Evolutionary conservation across 176 grass and related monocot genomes (phyloP).

Genomic region (Cenchrus fungigraminus): DNA sequence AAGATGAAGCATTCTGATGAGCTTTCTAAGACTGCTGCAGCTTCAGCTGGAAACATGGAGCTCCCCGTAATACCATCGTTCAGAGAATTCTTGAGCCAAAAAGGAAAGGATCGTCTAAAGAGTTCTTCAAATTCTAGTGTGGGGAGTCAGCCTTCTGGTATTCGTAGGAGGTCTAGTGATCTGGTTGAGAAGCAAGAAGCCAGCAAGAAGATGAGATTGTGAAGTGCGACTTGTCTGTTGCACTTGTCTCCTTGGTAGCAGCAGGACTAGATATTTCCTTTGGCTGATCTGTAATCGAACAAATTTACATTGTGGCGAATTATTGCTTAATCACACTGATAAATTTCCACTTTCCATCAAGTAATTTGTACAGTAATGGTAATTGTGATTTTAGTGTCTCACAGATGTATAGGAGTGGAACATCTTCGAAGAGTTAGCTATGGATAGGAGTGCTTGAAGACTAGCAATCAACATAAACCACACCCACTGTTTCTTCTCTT

Average conservation of each 20-base stretch:
- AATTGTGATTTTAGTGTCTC: not conserved
- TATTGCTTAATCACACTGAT: not conserved
- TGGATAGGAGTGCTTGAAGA: no score
- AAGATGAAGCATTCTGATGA: not conserved
- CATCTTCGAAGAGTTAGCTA: no score
- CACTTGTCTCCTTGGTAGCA: not conserved
- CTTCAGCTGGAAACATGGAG: conserved; percentile 36
- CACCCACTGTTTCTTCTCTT: no score
- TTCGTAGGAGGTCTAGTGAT: conserved; percentile 42
- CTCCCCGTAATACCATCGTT: conserved; percentile 75
- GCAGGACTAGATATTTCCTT: not conserved
- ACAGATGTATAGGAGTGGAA: no score
- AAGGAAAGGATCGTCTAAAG: conserved; percentile 36
- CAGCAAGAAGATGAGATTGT: conserved; percentile 64
- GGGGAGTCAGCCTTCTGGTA: conserved; percentile 15
- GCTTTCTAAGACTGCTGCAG: not conserved
- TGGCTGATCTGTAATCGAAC: not conserved
- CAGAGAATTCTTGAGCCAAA: conserved; percentile 66
- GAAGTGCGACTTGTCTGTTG: not conserved
- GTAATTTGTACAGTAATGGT: not conserved
- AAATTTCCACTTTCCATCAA: not conserved
- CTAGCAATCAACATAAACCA: no score
- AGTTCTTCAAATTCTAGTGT: conserved; percentile 37
- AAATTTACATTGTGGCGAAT: not conserved
- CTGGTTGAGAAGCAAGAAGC: conserved; percentile 37